Evolutionary conservation across 805 yeast species (phyloP).

Genomic region (Suhomyces emberorum): DNA sequence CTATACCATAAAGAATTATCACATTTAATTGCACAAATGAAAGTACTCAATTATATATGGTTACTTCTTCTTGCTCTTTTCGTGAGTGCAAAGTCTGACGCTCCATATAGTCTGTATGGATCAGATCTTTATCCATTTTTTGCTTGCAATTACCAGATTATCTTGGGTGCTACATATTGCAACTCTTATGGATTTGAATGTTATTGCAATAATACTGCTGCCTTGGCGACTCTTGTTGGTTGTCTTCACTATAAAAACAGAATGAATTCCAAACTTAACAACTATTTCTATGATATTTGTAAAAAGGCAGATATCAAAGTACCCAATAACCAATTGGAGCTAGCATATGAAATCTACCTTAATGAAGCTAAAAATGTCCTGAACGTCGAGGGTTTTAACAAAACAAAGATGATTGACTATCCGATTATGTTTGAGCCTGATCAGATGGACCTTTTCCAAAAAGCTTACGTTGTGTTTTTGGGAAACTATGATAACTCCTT

Average conservation of each 20-base stretch:
- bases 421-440: slow-evolving; percentile 25
- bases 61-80: not conserved
- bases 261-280: slow-evolving; percentile 9
- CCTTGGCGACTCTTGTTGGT: slow-evolving; percentile 30
- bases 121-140: slow-evolving; percentile 1
- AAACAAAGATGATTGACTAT: slow-evolving; percentile 10
- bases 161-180: slow-evolving; percentile 8
- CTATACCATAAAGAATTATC: too few species aligned
- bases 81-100: not conserved
- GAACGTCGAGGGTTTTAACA: slow-evolving; percentile 23
- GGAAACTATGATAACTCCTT: slow-evolving; percentile 23
- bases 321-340: slow-evolving; percentile 14
- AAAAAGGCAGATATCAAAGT: slow-evolving; percentile 17
- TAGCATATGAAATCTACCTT: slow-evolving; percentile 13
- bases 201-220: slow-evolving; percentile 22
- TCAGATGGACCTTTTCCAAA: slow-evolving; percentile 8
- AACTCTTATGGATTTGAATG: slow-evolving; percentile 11
- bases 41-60: too few species aligned
- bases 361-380: slow-evolving; percentile 12
- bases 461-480: slow-evolving; percentile 15
- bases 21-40: too few species aligned
- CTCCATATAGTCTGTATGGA: not conserved
- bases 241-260: slow-evolving; percentile 16
- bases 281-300: slow-evolving; percentile 17
- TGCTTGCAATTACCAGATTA: slow-evolving; percentile 9